A percentile compares a stretch with the other conserved stretches of the same genome.
Evolutionary conservation across 1,284 basidiomycete genomes (phyloP).

Genomic region (Flammula alnicola): DNA sequence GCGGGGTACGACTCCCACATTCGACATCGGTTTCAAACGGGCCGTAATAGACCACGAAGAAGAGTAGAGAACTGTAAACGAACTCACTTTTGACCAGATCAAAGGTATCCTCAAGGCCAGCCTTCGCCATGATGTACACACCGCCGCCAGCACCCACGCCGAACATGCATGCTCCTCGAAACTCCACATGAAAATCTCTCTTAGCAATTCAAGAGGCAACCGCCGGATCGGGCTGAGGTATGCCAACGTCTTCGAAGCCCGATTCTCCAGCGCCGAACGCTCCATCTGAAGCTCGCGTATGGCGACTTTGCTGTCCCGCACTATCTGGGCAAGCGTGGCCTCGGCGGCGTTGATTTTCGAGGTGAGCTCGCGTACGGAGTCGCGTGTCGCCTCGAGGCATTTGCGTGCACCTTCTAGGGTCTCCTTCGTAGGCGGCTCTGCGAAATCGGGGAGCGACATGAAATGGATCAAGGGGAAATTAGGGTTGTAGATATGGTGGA

Average conservation of each 20-base stretch:
- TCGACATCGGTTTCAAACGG: slow-evolving; percentile 6
- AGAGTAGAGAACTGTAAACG: not conserved
- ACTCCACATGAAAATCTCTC: slow-evolving; percentile 65
- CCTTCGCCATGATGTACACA: slow-evolving; percentile 65
- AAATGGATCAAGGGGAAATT: slow-evolving; percentile 1
- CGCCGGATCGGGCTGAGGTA: slow-evolving; percentile 72
- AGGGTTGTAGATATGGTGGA: slow-evolving; percentile 14
- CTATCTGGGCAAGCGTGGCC: slow-evolving; percentile 56
- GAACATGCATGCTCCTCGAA: slow-evolving; percentile 70
- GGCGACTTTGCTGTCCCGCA: slow-evolving; percentile 53
- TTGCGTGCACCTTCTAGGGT: slow-evolving; percentile 53
- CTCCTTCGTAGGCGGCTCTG: slow-evolving; percentile 60
- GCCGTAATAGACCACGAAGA: slow-evolving; percentile 9
- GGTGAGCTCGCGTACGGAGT: slow-evolving; percentile 38
- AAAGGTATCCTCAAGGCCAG: slow-evolving; percentile 65
- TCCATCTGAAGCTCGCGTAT: slow-evolving; percentile 60
- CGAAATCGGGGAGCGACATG: slow-evolving; percentile 29
- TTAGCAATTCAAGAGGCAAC: slow-evolving; percentile 67
- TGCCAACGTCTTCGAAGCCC: slow-evolving; percentile 50
- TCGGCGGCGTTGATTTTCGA: slow-evolving; percentile 51
- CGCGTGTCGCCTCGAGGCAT: slow-evolving; percentile 39
- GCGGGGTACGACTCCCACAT: slow-evolving; percentile 9
- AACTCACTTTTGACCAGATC: slow-evolving; percentile 74
- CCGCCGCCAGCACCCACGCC: slow-evolving; percentile 71
- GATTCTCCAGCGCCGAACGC: slow-evolving; percentile 49